A percentile compares a stretch with the other conserved stretches of the same genome.
phyloP scores from a whole-genome alignment of 1,284 basidiomycete genomes.

The Singerocomus inundabilis region DNA sequence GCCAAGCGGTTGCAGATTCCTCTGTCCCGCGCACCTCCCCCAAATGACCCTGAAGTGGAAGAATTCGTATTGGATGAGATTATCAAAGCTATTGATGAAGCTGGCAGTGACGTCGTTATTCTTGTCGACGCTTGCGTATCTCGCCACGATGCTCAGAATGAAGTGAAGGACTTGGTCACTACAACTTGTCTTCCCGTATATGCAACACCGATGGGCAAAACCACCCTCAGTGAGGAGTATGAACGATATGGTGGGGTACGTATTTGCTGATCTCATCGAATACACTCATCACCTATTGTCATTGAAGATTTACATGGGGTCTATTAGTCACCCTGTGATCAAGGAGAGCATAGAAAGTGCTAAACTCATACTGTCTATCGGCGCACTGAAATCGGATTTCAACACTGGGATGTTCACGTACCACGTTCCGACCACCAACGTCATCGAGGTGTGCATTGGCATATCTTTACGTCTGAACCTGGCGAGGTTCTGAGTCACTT shows the following conservation, averaged over 20 bases:
- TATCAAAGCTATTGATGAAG: conserved; percentile 58
- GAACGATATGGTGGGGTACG: conserved; percentile 84
- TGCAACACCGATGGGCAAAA: conserved; percentile 88
- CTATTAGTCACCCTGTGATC: conserved; percentile 69
- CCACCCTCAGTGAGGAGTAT: conserved; percentile 75
- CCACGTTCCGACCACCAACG: conserved; percentile 57
- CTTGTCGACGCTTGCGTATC: conserved; percentile 88
- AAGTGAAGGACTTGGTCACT: conserved; percentile 68
- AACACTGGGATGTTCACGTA: conserved; percentile 87
- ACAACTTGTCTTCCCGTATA: conserved; percentile 78
- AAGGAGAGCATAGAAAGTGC: conserved; percentile 78
- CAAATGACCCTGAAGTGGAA: conserved; percentile 62
- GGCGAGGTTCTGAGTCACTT: conserved; percentile 5
- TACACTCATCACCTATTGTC: conserved; percentile 3
- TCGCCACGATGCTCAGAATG: conserved; percentile 72
- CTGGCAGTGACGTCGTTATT: conserved; percentile 67
- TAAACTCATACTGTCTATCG: conserved; percentile 84
- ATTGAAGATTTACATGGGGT: conserved; percentile 76
- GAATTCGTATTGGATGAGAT: conserved; percentile 76
- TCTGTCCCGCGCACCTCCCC: conserved; percentile 50
- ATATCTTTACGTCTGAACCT: neutral
- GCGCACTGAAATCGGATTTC: conserved; percentile 83
- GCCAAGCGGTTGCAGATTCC: conserved; percentile 63
- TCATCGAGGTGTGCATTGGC: conserved; percentile 53
- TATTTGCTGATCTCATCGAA: neutral